Evolutionary conservation across 352 stramenopile species (phyloP).

Genomic region (Globisporangium middletonii): DNA sequence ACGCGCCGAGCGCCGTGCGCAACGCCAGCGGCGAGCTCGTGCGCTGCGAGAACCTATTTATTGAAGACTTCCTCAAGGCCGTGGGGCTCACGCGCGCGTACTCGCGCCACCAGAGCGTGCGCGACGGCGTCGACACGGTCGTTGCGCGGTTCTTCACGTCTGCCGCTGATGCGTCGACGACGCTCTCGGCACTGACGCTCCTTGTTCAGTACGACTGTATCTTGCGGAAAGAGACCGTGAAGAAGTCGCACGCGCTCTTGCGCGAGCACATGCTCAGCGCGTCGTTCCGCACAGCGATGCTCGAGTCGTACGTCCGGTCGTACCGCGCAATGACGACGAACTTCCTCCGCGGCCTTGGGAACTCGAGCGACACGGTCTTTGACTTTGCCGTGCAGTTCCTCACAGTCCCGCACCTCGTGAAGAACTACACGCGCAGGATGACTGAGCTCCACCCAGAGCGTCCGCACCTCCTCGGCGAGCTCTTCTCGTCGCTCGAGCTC

Average conservation of each 20-base stretch:
- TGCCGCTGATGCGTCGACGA: neutral
- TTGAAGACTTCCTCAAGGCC: conserved; percentile 64
- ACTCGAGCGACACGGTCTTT: conserved; percentile 83
- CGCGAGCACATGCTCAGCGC: conserved; percentile 76
- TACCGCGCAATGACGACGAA: conserved; percentile 72
- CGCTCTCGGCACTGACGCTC: conserved; percentile 34
- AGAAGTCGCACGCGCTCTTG: conserved; percentile 55
- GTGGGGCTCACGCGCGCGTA: conserved; percentile 52
- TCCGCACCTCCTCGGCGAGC: conserved; percentile 53
- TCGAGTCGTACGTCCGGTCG: conserved; percentile 64
- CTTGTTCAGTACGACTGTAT: conserved; percentile 69
- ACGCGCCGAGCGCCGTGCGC: conserved; percentile 14
- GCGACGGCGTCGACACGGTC: conserved; percentile 51
- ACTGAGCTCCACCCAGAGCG: conserved; percentile 34
- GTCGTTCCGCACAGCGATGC: conserved; percentile 63
- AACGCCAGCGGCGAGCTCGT: conserved; percentile 27
- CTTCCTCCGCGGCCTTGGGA: conserved; percentile 74
- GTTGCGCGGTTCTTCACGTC: conserved; percentile 37
- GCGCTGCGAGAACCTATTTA: conserved; percentile 64
- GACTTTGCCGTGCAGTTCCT: conserved; percentile 86
- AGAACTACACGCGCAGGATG: conserved; percentile 70
- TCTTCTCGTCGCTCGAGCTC: conserved; percentile 53
- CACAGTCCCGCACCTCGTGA: conserved; percentile 74
- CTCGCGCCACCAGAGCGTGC: conserved; percentile 46
- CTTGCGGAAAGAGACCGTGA: conserved; percentile 46